Conservation (phyloP, 2,329 filamentous ascomycete genomes). For the Waltergamsia citrina region DNA sequence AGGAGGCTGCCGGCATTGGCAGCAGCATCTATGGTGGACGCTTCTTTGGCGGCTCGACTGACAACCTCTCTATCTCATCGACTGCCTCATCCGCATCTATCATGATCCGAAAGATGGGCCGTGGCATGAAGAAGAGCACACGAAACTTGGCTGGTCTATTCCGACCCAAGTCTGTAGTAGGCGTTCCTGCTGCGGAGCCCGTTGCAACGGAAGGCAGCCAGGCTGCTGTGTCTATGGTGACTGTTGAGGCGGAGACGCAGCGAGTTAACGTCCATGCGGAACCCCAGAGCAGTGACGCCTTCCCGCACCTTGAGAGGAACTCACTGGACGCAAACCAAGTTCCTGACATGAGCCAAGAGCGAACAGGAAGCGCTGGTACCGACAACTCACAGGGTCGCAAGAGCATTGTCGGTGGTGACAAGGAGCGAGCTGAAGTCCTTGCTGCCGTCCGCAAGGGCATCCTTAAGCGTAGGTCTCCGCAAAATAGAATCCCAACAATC, state of each 20-base stretch:
- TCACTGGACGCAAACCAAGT: conserved; percentile 58
- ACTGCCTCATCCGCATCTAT: conserved; percentile 84
- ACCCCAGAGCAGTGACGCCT: conserved; percentile 57
- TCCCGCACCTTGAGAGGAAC: conserved; percentile 76
- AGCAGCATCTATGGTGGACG: conserved; percentile 88
- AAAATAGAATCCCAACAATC: no score
- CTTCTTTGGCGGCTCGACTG: conserved; percentile 82
- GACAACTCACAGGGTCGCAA: conserved; percentile 60
- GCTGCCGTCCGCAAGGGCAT: conserved; percentile 94
- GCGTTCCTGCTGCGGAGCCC: conserved; percentile 62
- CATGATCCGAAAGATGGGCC: conserved; percentile 98
- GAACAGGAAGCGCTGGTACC: conserved; percentile 45
- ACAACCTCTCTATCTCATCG: conserved; percentile 87
- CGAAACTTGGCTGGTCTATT: conserved; percentile 90
- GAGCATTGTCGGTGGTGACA: conserved; percentile 86
- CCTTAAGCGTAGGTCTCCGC: conserved; percentile 62
- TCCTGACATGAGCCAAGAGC: conserved; percentile 35
- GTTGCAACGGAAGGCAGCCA: conserved; percentile 58
- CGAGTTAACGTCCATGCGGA: conserved; percentile 68
- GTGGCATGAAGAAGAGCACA: conserved; percentile 91
- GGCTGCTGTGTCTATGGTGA: conserved; percentile 90
- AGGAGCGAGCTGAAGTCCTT: conserved; percentile 81
- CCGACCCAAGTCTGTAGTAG: conserved; percentile 84
- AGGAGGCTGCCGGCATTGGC: conserved; percentile 86
- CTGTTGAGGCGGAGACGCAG: conserved; percentile 85